These are phyloP conservation scores for Melaleuca quinquenervia DNA, from an alignment of 345 rosid species.

Conservation along the genomic window DNA sequence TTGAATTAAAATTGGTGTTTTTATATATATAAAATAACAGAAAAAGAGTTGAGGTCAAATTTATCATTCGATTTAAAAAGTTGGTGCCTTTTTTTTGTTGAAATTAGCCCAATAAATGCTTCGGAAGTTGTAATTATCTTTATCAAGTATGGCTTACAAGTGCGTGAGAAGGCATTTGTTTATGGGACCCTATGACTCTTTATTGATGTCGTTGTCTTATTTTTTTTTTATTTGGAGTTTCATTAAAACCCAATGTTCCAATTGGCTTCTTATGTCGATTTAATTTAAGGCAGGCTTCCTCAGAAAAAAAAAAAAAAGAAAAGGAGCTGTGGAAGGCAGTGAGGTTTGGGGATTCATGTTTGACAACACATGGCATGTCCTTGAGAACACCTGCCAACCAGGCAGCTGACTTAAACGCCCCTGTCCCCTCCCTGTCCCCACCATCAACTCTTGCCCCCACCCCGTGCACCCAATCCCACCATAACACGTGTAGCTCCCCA, in stretches of 20 bases:
- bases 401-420: conserved; percentile 26
- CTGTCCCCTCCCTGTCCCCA: conserved; percentile 32
- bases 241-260: neutral
- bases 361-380: conserved; percentile 33
- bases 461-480: neutral
- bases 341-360: neutral
- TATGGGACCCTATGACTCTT: too few species aligned
- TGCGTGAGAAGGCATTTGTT: neutral
- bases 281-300: neutral
- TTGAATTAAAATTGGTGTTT: too few species aligned
- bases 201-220: neutral
- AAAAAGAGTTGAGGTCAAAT: too few species aligned
- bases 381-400: conserved; percentile 43
- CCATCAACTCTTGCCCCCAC: neutral
- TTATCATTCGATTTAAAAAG: too few species aligned
- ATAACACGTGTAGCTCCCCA: neutral
- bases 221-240: neutral
- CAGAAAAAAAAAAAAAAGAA: neutral
- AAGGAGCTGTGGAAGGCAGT: neutral
- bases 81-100: too few species aligned
- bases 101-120: too few species aligned
- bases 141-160: neutral
- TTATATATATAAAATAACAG: too few species aligned
- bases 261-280: neutral
- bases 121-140: too few species aligned